Conservation (phyloP, 176 grass and related monocot genomes). For the Tillandsia fasciculata region DNA sequence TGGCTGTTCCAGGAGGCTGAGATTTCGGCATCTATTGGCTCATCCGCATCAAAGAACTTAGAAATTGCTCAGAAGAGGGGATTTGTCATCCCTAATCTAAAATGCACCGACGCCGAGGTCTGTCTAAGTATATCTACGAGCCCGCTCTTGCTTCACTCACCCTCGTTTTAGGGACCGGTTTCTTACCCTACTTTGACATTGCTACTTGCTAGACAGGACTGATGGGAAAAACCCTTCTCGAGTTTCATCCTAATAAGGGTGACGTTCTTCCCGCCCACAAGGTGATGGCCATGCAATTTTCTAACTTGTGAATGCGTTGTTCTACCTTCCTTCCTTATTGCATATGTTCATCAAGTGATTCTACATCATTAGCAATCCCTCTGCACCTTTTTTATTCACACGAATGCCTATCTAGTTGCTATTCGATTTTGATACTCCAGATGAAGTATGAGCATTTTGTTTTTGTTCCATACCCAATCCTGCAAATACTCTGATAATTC, state of each 20-base stretch:
- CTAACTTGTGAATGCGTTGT: background rate
- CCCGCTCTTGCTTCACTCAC: background rate
- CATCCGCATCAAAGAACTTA: conserved; percentile 49
- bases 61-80: conserved; percentile 58
- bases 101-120: conserved; percentile 81
- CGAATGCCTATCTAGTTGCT: no score
- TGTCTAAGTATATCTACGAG: background rate
- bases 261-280: conserved; percentile 80
- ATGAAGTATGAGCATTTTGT: background rate
- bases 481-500: no score
- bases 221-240: conserved; percentile 88
- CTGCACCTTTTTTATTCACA: no score
- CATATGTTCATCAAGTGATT: conserved; percentile 9
- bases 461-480: no score
- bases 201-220: conserved; percentile 58
- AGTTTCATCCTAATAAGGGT: conserved; percentile 87
- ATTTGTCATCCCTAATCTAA: conserved; percentile 72
- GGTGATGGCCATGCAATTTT: conserved; percentile 10
- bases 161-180: background rate
- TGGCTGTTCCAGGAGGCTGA: conserved; percentile 47
- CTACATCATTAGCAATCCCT: background rate
- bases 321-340: conserved; percentile 10
- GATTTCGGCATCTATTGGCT: conserved; percentile 46
- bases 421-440: background rate
- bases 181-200: conserved; percentile 2